Evolutionary conservation across 1,284 basidiomycete species (phyloP).

Genomic region (Pseudozyma sp.): DNA sequence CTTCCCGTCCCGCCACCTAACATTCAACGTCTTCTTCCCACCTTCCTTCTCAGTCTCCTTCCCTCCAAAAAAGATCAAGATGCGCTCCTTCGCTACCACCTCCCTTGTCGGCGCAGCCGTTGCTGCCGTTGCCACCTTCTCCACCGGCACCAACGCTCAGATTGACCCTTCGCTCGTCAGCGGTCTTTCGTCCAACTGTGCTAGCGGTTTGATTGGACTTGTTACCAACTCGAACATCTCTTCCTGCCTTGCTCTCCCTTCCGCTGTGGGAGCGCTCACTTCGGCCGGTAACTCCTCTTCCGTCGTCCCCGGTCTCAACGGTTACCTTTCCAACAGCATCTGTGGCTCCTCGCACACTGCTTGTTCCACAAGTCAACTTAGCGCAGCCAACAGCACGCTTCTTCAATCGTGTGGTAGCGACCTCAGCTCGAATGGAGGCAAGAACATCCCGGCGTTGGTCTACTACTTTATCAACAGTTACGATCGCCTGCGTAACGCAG

Average conservation of each 20-base stretch:
- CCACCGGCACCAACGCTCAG: slow-evolving; percentile 27
- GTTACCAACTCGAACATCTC: slow-evolving; percentile 46
- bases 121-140: slow-evolving; percentile 15
- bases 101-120: slow-evolving; percentile 16
- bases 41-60: not conserved
- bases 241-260: slow-evolving; percentile 30
- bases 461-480: slow-evolving; percentile 44
- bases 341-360: slow-evolving; percentile 27
- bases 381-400: slow-evolving; percentile 33
- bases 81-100: slow-evolving; percentile 27
- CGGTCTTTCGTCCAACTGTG: slow-evolving; percentile 40
- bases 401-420: slow-evolving; percentile 35
- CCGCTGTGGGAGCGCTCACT: slow-evolving; percentile 39
- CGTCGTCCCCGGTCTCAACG: slow-evolving; percentile 30
- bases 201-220: slow-evolving; percentile 25
- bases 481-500: slow-evolving; percentile 27
- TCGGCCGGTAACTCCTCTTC: slow-evolving; percentile 27
- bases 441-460: slow-evolving; percentile 34
- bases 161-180: slow-evolving; percentile 46
- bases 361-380: slow-evolving; percentile 21
- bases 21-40: not conserved
- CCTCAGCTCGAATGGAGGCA: slow-evolving; percentile 10
- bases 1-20: not conserved
- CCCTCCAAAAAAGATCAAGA: slow-evolving; percentile 2
- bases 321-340: slow-evolving; percentile 31